These are phyloP conservation scores for Mortierella sp. DNA, from an alignment of 371 early-diverging fungal species.

Conservation along the genomic window DNA sequence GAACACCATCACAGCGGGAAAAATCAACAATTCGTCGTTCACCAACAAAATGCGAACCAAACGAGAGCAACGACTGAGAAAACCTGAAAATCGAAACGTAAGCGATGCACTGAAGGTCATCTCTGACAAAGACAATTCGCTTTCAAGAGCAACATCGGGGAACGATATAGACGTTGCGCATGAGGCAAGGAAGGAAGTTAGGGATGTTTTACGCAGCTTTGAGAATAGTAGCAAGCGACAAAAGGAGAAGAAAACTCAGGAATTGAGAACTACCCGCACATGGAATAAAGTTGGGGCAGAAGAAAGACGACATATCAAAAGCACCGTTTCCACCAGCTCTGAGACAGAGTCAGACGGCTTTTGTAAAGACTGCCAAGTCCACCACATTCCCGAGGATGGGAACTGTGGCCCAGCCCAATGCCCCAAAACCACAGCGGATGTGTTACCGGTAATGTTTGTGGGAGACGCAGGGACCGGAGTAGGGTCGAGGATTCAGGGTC, in stretches of 20 bases:
- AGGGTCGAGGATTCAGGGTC: constrained; percentile 11
- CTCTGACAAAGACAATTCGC: background rate
- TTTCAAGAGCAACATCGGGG: background rate
- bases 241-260: background rate
- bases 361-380: too few species aligned
- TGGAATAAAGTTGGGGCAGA: background rate
- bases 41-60: background rate
- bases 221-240: background rate
- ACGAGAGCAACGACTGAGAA: background rate
- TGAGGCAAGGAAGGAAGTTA: too few species aligned
- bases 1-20: background rate
- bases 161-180: background rate
- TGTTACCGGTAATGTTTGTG: constrained; percentile 13
- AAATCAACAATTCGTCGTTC: background rate
- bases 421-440: too few species aligned
- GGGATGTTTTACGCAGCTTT: background rate
- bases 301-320: too few species aligned
- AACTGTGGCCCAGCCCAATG: too few species aligned
- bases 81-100: background rate
- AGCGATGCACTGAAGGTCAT: background rate
- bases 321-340: too few species aligned
- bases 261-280: background rate
- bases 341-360: too few species aligned
- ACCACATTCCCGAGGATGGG: too few species aligned
- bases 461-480: constrained; percentile 19